Percentiles rank a stretch among this genome's conserved stretches.
Evolutionary conservation across 2,329 filamentous ascomycete species (phyloP).

Genomic region (Penicillium thymicola): DNA sequence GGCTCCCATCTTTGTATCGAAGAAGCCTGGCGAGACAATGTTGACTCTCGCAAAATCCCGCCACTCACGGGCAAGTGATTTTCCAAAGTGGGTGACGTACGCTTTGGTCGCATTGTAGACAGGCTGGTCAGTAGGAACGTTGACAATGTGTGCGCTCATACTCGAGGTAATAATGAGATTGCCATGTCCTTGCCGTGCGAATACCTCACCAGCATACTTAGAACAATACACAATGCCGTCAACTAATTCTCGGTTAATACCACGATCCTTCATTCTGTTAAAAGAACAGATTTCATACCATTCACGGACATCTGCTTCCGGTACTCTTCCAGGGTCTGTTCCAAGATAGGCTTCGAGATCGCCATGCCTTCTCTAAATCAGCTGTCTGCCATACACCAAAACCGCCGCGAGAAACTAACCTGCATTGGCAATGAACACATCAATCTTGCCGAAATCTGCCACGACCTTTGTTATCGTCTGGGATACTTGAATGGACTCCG

Average conservation of each 20-base stretch:
- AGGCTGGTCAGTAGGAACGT: conserved; percentile 53
- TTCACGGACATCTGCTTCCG: conserved; percentile 54
- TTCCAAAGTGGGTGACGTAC: conserved; percentile 55
- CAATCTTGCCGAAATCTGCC: conserved; percentile 43
- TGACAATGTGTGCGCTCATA: conserved; percentile 52
- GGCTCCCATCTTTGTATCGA: conserved; percentile 56
- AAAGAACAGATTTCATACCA: conserved; percentile 33
- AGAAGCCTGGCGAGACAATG: conserved; percentile 54
- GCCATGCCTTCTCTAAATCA: conserved; percentile 41
- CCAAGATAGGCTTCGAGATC: conserved; percentile 55
- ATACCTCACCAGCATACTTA: conserved; percentile 46
- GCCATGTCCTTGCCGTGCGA: conserved; percentile 41
- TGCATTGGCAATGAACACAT: conserved; percentile 47
- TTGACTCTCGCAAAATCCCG: conserved; percentile 57
- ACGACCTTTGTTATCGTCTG: conserved; percentile 35
- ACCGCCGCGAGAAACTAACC: conserved; percentile 21
- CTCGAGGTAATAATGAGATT: conserved; percentile 52
- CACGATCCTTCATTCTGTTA: not conserved
- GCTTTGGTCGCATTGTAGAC: conserved; percentile 59
- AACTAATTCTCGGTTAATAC: conserved; percentile 25
- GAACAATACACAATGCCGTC: conserved; percentile 49
- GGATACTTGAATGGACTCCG: conserved; percentile 38
- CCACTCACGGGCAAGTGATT: conserved; percentile 56
- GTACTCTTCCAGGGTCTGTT: conserved; percentile 54
- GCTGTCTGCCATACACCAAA: not conserved